These are phyloP conservation scores for Solanum corneliomulleri DNA, from an alignment of 257 asterid species.

Conservation along the genomic window DNA sequence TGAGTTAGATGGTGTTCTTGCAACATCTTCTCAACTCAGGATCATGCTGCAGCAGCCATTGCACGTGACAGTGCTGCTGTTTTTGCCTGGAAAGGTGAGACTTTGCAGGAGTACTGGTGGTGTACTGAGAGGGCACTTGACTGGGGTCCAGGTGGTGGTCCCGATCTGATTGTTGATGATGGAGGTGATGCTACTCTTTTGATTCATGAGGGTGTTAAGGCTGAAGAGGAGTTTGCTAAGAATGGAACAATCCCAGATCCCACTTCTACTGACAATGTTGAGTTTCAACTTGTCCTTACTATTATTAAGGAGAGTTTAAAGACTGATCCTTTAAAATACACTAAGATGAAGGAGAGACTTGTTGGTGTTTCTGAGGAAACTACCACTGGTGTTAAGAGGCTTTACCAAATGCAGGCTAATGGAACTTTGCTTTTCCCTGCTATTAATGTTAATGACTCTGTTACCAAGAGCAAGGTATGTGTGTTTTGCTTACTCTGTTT, in stretches of 20 bases:
- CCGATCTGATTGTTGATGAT: conserved; percentile 76
- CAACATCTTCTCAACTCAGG: conserved; percentile 85
- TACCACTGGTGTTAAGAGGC: conserved; percentile 87
- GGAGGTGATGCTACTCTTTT: conserved; percentile 79
- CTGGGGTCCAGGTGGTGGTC: conserved; percentile 86
- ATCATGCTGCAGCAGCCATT: conserved; percentile 80
- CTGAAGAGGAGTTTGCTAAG: conserved; percentile 62
- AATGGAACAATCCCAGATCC: conserved; percentile 62
- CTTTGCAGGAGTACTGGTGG: conserved; percentile 88
- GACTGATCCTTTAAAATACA: conserved; percentile 48
- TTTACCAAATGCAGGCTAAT: conserved; percentile 79
- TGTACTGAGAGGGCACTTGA: conserved; percentile 85
- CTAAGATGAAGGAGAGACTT: conserved; percentile 70
- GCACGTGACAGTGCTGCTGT: conserved; percentile 90
- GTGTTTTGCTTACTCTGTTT: too few relatives aligned
- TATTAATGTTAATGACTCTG: conserved; percentile 75
- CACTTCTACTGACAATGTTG: conserved; percentile 56
- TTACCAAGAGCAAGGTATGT: conserved; percentile 87
- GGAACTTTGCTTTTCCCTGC: conserved; percentile 79
- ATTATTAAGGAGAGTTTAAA: conserved; percentile 61
- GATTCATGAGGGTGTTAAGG: conserved; percentile 89
- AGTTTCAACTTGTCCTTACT: conserved; percentile 66
- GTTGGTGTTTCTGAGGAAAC: conserved; percentile 94
- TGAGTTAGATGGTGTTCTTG: conserved; percentile 90
- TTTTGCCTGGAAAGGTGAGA: conserved; percentile 90